Percentiles rank a stretch among this genome's conserved stretches.
phyloP scores from a whole-genome alignment of 257 asterid species.

The Solanum peruvianum region DNA sequence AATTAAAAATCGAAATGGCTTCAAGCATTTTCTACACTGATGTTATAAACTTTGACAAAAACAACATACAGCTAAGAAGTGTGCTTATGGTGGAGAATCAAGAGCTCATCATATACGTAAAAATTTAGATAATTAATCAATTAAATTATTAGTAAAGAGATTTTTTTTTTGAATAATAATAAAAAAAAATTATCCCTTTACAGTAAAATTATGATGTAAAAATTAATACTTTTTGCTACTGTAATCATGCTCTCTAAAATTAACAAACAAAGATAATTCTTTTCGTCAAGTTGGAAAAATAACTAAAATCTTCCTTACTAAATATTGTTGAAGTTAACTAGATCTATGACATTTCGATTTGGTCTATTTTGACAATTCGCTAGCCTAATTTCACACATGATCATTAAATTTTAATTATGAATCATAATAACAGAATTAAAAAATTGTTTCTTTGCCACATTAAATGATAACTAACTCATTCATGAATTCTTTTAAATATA shows the following conservation, averaged over 20 bases:
- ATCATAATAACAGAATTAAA: neutral
- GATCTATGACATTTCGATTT: neutral
- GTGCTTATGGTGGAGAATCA: neutral
- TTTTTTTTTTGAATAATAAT: too few relatives aligned
- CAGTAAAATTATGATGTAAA: neutral
- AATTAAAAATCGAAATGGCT: neutral
- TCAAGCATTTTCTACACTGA: neutral
- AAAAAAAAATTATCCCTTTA: neutral
- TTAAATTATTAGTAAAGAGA: neutral
- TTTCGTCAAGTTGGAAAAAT: too few relatives aligned
- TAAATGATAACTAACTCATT: neutral
- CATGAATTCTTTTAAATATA: neutral
- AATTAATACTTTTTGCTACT: too few relatives aligned
- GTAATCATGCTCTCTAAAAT: neutral
- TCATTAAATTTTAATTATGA: neutral
- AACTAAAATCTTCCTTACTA: neutral
- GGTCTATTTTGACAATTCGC: neutral
- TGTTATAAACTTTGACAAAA: neutral
- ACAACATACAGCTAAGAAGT: neutral
- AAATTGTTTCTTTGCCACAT: neutral
- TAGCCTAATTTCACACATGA: neutral
- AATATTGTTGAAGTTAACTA: neutral
- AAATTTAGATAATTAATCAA: neutral
- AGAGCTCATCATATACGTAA: accelerated
- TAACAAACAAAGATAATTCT: neutral